A percentile compares a stretch with the other conserved stretches of the same genome.
phyloP scores from a whole-genome alignment of 2,329 filamentous ascomycete genomes.

The Helotiales sp. region DNA sequence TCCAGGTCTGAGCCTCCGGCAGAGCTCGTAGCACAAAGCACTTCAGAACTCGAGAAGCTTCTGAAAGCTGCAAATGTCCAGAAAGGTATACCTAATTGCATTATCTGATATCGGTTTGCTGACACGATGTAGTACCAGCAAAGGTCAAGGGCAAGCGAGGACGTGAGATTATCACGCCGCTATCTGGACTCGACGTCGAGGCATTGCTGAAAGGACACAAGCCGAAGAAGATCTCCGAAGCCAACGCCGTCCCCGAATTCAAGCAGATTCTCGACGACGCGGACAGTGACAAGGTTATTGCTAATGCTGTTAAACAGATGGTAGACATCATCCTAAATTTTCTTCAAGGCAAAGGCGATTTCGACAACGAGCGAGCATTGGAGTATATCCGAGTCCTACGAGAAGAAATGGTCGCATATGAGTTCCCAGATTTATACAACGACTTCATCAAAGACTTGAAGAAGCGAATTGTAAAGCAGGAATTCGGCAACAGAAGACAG shows the following conservation, averaged over 20 bases:
- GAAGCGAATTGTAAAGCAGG: slow-evolving; percentile 64
- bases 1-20: slow-evolving; percentile 60
- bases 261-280: slow-evolving; percentile 71
- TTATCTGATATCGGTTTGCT: slow-evolving; percentile 5
- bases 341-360: slow-evolving; percentile 71
- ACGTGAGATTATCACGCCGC: slow-evolving; percentile 70
- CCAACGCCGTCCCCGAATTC: slow-evolving; percentile 89
- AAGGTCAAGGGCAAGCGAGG: slow-evolving; percentile 73
- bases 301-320: slow-evolving; percentile 74
- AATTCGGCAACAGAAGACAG: slow-evolving; percentile 67
- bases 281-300: slow-evolving; percentile 60
- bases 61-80: slow-evolving; percentile 76
- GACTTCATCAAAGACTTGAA: slow-evolving; percentile 71
- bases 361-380: slow-evolving; percentile 70
- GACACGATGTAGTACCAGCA: slow-evolving; percentile 61
- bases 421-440: slow-evolving; percentile 78
- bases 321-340: slow-evolving; percentile 66
- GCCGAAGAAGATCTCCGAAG: slow-evolving; percentile 53
- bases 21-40: slow-evolving; percentile 60
- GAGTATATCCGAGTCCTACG: slow-evolving; percentile 73
- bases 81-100: slow-evolving; percentile 55
- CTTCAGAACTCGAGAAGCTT: slow-evolving; percentile 59
- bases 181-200: slow-evolving; percentile 87
- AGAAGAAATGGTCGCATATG: slow-evolving; percentile 71
- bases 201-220: slow-evolving; percentile 68